A percentile compares a stretch with the other conserved stretches of the same genome.
These are phyloP conservation scores for Pochonia chlamydosporia DNA, from an alignment of 2,329 filamentous ascomycete species.

Conservation along the genomic window DNA sequence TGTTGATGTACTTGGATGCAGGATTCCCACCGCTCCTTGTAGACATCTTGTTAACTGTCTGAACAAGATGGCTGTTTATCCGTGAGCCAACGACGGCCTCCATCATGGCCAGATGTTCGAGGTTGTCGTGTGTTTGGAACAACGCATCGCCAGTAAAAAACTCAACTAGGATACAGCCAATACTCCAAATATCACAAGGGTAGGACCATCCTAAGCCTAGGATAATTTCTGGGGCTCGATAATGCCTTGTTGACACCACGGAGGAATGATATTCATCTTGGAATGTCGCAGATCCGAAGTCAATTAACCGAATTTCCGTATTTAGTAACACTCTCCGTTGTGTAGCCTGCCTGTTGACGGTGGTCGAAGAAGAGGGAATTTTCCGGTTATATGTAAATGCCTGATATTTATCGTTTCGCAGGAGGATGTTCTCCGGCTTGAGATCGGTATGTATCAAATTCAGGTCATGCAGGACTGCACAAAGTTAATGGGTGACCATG, in stretches of 20 bases:
- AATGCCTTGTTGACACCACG: slow-evolving; percentile 65
- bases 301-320: slow-evolving; percentile 64
- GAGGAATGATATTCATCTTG: slow-evolving; percentile 69
- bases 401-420: slow-evolving; percentile 60
- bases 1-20: slow-evolving; percentile 65
- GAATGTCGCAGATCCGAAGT: slow-evolving; percentile 68
- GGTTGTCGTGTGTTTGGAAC: slow-evolving; percentile 67
- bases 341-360: slow-evolving; percentile 53
- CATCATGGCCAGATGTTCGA: slow-evolving; percentile 73
- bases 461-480: slow-evolving; percentile 82
- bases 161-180: slow-evolving; percentile 66
- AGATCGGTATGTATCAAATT: slow-evolving; percentile 91
- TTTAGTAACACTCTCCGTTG: slow-evolving; percentile 61
- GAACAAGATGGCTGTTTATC: slow-evolving; percentile 54
- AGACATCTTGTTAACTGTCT: slow-evolving; percentile 42
- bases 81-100: slow-evolving; percentile 57
- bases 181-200: slow-evolving; percentile 69
- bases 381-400: slow-evolving; percentile 66
- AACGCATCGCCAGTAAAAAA: slow-evolving; percentile 67
- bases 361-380: slow-evolving; percentile 61
- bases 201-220: slow-evolving; percentile 66
- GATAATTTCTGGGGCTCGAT: slow-evolving; percentile 66
- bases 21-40: slow-evolving; percentile 52
- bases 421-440: slow-evolving; percentile 65
- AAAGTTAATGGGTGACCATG: neutral